Evolutionary conservation across 352 stramenopile genomes (phyloP), one percentile per base, ranked within the genome.

Genomic region (Globisporangium cystogenes): DNA sequence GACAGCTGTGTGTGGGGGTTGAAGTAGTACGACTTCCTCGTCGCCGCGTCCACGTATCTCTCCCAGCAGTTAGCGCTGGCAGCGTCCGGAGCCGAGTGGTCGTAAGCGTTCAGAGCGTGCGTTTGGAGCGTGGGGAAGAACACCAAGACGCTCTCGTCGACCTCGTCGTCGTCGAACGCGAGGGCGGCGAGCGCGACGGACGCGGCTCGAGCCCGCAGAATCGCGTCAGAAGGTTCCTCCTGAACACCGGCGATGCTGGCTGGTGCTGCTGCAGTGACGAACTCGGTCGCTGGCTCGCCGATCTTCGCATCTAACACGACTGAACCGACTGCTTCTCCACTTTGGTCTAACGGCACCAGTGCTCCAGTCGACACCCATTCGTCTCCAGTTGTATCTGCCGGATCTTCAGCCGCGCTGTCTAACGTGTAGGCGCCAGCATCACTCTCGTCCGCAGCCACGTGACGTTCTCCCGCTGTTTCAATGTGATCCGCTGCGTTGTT

Each of bases 21-120:
- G 66, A 67, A 81, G 49, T 86, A 86, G 54, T 70, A 85, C 20
- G 65, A 76, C 54, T 82, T 83, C 64, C 64, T 70, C 24, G 57
- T 79, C 43, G 54, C 44, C 18, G 40, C 60, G 55, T 85, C 72
- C 51, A 82, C 33, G 48, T 82, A 86, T 20, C 68, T 70, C 54
- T 87, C 74, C 76, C 72, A 87, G 31, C 21, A 56, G 21, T 55
- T 47, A 6, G 6, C 20, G 40, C 11, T 16, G 3, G 16, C n/a
- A 10, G 27, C 35, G 7, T 36, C 33, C 37, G 27, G 14, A 50
- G 43, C 18, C 12, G 15, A 14, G 48, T 12, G 33, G 48, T 12
- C 37, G 31, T 16, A 18, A 12, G 12, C 35, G n/a, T 21, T 52
- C 21, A 7, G 18, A 11, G 39, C 18, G 4, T 43, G 11, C 21